phyloP scores from a whole-genome alignment of 2,329 filamentous ascomycete species.

The Amesomyces nigricolor region DNA sequence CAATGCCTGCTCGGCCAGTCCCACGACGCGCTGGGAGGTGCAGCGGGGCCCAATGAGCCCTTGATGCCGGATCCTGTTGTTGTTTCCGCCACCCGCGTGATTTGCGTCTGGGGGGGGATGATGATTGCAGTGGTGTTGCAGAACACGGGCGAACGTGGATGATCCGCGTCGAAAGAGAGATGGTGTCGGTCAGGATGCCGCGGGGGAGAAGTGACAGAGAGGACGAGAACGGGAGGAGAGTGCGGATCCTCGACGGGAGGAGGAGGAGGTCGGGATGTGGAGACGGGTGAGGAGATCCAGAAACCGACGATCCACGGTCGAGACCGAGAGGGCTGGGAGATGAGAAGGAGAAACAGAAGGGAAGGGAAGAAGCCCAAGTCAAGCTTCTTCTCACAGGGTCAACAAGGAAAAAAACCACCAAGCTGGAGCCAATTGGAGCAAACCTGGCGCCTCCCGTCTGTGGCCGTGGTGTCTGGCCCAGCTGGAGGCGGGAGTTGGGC shows the following conservation, averaged over 20 bases:
- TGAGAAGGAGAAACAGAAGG: not conserved
- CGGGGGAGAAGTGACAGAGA: slow-evolving; percentile 6
- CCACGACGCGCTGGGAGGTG: slow-evolving; percentile 21
- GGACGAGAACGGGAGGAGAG: not conserved
- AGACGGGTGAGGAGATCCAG: slow-evolving; percentile 7
- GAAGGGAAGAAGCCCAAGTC: not conserved
- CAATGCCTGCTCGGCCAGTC: slow-evolving; percentile 28
- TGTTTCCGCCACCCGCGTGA: slow-evolving; percentile 19
- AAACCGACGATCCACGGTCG: not conserved
- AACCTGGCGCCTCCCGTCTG: not conserved
- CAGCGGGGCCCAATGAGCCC: slow-evolving; percentile 26
- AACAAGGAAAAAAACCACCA: not conserved
- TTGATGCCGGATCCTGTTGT: slow-evolving; percentile 16
- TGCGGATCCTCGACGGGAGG: slow-evolving; percentile 10
- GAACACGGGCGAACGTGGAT: slow-evolving; percentile 17
- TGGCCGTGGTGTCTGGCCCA: not conserved
- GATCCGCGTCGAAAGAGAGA: slow-evolving; percentile 17
- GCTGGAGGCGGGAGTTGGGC: slow-evolving; percentile 2
- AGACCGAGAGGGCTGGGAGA: not conserved
- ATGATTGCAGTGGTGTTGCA: slow-evolving; percentile 1
- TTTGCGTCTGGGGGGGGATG: not conserved
- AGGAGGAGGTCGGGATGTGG: slow-evolving; percentile 14
- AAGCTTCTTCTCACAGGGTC: not conserved
- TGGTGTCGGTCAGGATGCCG: not conserved
- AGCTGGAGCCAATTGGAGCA: not conserved